phyloP scores from a whole-genome alignment of 1,284 basidiomycete species.

The Leccinum solheimii region DNA sequence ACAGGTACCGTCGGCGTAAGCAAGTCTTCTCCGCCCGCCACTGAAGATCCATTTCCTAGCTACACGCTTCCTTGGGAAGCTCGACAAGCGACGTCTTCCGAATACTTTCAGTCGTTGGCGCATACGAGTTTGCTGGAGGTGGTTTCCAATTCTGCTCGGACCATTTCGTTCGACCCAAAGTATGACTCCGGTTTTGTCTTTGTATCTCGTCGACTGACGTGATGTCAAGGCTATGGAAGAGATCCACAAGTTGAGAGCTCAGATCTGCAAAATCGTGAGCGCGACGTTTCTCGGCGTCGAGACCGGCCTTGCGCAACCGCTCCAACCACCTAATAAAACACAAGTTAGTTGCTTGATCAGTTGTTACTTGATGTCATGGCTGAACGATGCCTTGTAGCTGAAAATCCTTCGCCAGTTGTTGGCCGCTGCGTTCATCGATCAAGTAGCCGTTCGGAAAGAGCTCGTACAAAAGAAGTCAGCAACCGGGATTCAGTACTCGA shows the following conservation, averaged over 20 bases:
- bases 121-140: constrained; percentile 90
- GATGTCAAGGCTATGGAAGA: constrained; percentile 90
- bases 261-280: constrained; percentile 83
- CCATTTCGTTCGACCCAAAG: constrained; percentile 93
- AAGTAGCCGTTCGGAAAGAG: constrained; percentile 92
- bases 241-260: constrained; percentile 94
- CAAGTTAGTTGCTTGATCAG: constrained; percentile 52
- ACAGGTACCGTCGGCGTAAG: constrained; percentile 50
- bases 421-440: constrained; percentile 92
- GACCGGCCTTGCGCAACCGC: constrained; percentile 57
- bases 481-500: constrained; percentile 71
- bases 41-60: constrained; percentile 42
- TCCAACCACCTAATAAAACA: constrained; percentile 70
- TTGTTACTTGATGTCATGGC: background rate
- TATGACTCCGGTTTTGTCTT: constrained; percentile 34
- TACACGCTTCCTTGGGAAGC: constrained; percentile 79
- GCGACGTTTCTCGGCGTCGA: constrained; percentile 66
- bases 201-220: constrained; percentile 1
- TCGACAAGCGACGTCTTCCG: constrained; percentile 90
- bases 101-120: constrained; percentile 89
- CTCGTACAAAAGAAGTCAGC: constrained; percentile 58
- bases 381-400: constrained; percentile 49
- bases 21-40: background rate
- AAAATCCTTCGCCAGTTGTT: constrained; percentile 91
- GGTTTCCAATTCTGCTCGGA: constrained; percentile 80